Evolutionary conservation across 2,329 filamentous ascomycete genomes (phyloP), one percentile per base, ranked within the genome.

Genomic region (Phyllosticta ampelicida): DNA sequence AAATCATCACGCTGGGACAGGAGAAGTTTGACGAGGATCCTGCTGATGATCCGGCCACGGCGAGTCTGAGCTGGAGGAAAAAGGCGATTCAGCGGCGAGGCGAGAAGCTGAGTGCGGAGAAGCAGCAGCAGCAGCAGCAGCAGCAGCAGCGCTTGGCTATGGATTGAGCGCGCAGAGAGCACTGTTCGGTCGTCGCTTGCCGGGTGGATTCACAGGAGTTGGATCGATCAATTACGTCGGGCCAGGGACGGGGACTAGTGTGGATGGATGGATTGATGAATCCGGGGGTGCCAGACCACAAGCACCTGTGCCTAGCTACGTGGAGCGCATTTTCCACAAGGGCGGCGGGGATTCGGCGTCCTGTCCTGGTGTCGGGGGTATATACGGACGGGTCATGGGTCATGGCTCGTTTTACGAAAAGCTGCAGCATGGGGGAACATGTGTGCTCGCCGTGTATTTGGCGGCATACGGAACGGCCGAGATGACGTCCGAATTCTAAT

Each of bases 1-100:
- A 90, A 71, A 74, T 90, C 54, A 78, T 90, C 58, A 82, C 81
- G 1, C 75, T 86, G 5, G 86, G 85, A 5, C 79, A 82, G 62
- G 85, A 87, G 66, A 75, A 80, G 29, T 87, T 86, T 64, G 82
- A 85, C 50, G 72, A 60, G 19, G 59, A 55, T 64, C 62, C 48
- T 28, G 4, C 44, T 19, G 52, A 29, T 48, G 57, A 59, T 49
- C 54, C 57, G 53, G 48, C 57, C 2, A 26, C 53, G 52, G 20
- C 55, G 48, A 48, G 49, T n/a, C 49, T 59, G 52, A 55, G 48
- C 9, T 59, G 57, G 57, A 52, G 57, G 49, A 55, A 53, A 49
- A 55, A 36, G 53, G 57, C 56, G 16, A 51, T 51, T 3, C 19
- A 20, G 49, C 49, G 49, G 8, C 51, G 53, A 26, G 56, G 51